phyloP scores from a whole-genome alignment of 1,284 basidiomycete species.

The Tremellales sp. region DNA sequence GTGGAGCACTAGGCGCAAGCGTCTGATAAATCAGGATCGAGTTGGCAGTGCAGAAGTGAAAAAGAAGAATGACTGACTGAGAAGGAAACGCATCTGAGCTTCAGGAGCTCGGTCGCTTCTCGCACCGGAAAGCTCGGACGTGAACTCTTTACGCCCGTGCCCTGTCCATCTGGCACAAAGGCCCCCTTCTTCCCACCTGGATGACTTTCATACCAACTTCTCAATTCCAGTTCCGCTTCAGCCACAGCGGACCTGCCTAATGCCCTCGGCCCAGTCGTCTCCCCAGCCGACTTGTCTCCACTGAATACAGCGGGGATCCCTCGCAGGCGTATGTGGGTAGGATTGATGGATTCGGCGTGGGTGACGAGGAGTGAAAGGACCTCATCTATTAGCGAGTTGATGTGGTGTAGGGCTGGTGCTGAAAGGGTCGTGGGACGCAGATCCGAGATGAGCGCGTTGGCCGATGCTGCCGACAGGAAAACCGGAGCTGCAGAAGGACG shows the following conservation, averaged over 20 bases:
- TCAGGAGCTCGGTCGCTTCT: slow-evolving; percentile 41
- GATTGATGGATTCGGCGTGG: slow-evolving; percentile 67
- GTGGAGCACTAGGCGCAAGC: slow-evolving; percentile 25
- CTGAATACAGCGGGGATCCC: slow-evolving; percentile 70
- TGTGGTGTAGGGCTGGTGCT: slow-evolving; percentile 63
- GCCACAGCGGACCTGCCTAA: slow-evolving; percentile 84
- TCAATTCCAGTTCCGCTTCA: slow-evolving; percentile 84
- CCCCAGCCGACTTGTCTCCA: slow-evolving; percentile 35
- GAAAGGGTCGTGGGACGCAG: slow-evolving; percentile 81
- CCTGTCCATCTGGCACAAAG: slow-evolving; percentile 30
- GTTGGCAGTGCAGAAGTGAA: not conserved
- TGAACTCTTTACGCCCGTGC: slow-evolving; percentile 24
- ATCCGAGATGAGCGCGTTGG: slow-evolving; percentile 83
- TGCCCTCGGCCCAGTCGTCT: slow-evolving; percentile 40
- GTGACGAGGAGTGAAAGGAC: slow-evolving; percentile 69
- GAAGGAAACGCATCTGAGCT: slow-evolving; percentile 37
- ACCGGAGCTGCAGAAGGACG: slow-evolving; percentile 1
- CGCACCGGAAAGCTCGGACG: slow-evolving; percentile 27
- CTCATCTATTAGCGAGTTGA: slow-evolving; percentile 86
- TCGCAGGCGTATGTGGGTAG: slow-evolving; percentile 63
- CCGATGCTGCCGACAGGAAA: slow-evolving; percentile 73
- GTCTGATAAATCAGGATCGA: slow-evolving; percentile 20
- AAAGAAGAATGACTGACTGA: slow-evolving; percentile 33
- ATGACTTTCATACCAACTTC: slow-evolving; percentile 65
- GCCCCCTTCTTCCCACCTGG: slow-evolving; percentile 18